These are phyloP conservation scores for Solanum hybrid DNA, from an alignment of 305 asterid species.

Conservation along the genomic window DNA sequence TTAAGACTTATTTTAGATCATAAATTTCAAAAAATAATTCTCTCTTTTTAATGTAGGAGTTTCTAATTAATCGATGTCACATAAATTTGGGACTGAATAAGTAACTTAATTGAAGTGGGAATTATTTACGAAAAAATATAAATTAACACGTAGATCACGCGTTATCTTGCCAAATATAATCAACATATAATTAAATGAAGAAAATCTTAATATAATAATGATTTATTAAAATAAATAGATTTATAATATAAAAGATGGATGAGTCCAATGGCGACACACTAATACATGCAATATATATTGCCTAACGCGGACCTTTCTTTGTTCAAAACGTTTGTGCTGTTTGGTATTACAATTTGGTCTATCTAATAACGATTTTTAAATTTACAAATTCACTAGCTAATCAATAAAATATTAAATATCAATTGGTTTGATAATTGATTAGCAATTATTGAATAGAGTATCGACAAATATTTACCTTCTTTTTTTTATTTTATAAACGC, in stretches of 20 bases:
- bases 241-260: not conserved
- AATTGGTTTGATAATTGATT: too few relatives aligned
- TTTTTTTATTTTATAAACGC: too few relatives aligned
- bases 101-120: not conserved
- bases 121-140: not conserved
- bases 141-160: not conserved
- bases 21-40: not conserved
- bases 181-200: not conserved
- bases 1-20: not conserved
- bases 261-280: not conserved
- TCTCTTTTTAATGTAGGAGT: not conserved
- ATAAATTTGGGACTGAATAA: not conserved
- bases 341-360: not conserved
- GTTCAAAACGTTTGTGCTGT: not conserved
- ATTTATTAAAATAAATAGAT: not conserved
- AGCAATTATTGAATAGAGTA: not conserved
- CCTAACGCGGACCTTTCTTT: not conserved
- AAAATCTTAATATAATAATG: not conserved
- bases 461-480: not conserved
- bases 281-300: not conserved
- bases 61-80: not conserved
- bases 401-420: too few relatives aligned
- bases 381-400: too few relatives aligned
- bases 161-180: not conserved
- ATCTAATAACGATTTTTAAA: too few relatives aligned